phyloP scores from a whole-genome alignment of 495 filamentous ascomycete genomes.

The Mytilinidion resinicola region DNA sequence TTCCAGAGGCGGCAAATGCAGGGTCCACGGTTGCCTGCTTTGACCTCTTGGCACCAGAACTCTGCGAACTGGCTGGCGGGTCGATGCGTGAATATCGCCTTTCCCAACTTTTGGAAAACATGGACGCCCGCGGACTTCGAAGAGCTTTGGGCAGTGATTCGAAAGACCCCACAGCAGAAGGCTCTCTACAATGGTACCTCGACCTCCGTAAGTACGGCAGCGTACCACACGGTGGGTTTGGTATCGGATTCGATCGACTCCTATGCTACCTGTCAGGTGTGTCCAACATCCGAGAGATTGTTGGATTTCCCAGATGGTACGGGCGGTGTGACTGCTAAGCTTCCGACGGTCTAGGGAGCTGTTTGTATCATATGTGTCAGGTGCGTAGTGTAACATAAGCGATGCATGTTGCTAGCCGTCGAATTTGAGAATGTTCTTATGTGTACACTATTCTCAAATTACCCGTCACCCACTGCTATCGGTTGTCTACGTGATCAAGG shows the following conservation, averaged over 20 bases:
- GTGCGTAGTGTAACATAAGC: no score
- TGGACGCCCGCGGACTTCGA: constrained; percentile 58
- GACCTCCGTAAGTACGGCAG: constrained; percentile 90
- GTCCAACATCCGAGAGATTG: constrained; percentile 76
- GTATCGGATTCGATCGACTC: constrained; percentile 86
- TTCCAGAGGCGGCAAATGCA: constrained; percentile 1
- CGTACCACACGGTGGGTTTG: constrained; percentile 94
- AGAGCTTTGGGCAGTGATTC: not conserved
- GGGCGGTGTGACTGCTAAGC: constrained; percentile 84
- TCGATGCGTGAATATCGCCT: constrained; percentile 89
- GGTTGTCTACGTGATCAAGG: no score
- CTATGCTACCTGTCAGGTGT: constrained; percentile 80
- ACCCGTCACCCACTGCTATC: no score
- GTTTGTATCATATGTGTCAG: no score
- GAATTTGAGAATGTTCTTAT: no score
- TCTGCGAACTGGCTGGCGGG: constrained; percentile 86
- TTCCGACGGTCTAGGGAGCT: no score
- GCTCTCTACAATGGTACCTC: constrained; percentile 76
- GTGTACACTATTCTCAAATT: no score
- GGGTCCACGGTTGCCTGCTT: constrained; percentile 78
- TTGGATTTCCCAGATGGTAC: constrained; percentile 83
- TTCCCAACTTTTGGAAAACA: constrained; percentile 60
- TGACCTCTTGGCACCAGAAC: constrained; percentile 83
- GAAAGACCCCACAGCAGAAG: constrained; percentile 8
- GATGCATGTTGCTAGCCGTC: no score